Evolutionary conservation across 2,329 filamentous ascomycete species (phyloP), one percentile per base, ranked within the genome.

Genomic region (Colletotrichum costaricense): DNA sequence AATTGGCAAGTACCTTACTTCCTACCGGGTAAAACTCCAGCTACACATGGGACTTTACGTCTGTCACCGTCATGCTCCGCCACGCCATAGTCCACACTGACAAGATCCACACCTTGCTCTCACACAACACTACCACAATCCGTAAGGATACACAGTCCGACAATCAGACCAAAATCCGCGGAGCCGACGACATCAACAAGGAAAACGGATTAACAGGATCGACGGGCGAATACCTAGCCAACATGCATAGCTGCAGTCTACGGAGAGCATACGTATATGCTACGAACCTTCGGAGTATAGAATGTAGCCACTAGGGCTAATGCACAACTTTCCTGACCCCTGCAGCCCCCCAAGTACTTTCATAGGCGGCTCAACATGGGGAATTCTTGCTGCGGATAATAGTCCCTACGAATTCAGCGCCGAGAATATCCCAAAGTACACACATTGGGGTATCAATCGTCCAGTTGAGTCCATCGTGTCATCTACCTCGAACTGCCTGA

Each of bases 51-150:
- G 42, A 60, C 42, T 35, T 22, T 55, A 30, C 59, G 54, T 56
- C 70, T 55, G 66, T 64, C 55, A 46, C n/a, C 54, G 28, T 72
- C 35, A 63, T 68, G 69, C 64, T 68, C 64, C 62, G 69, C 69
- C 65, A 72, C 70, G 67, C 70, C 66, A 30, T 55, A 54, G 59
- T 38, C 64, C 52, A 69, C 59, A 5, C 52, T 49, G 19, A 49
- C 42, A 49, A 9, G 42, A 49, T n/a, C 42, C 42, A 49, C 42
- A 49, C 42, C 16, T 11, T 19, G 19, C 42, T n/a, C 1, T 9
- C 42, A n/a, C 16, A 19, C 5, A 7, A n/a, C 7, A n/a, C 19
- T 49, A 49, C 42, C 42, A 49, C 16, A n/a, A n/a, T 49, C 38
- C 38, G 38, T 6, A 42, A 16, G 14, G 3, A 42, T 7, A 22